A percentile compares a stretch with the other conserved stretches of the same genome.
phyloP scores from a whole-genome alignment of 2,329 filamentous ascomycete genomes.

The Paecilomyces sp. region DNA sequence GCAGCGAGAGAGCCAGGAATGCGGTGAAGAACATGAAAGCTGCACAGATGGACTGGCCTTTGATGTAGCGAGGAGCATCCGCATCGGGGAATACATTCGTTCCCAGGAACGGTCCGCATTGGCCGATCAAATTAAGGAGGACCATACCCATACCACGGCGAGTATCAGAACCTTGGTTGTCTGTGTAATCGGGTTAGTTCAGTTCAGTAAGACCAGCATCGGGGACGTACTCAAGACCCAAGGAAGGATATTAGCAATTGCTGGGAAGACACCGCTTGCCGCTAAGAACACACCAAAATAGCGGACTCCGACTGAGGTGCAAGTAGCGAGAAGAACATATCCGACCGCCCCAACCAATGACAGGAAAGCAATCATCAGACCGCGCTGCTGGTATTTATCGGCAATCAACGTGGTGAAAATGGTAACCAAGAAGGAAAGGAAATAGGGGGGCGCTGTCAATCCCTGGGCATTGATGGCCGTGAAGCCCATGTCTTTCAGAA shows the following conservation, averaged over 20 bases:
- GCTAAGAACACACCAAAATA: conserved; percentile 50
- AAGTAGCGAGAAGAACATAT: conserved; percentile 58
- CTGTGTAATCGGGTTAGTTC: conserved; percentile 19
- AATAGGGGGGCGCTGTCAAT: conserved; percentile 64
- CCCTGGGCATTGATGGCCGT: conserved; percentile 61
- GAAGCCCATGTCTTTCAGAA: conserved; percentile 62
- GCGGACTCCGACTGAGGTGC: conserved; percentile 41
- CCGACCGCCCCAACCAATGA: conserved; percentile 54
- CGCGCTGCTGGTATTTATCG: conserved; percentile 59
- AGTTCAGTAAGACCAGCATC: neutral
- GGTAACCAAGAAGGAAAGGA: conserved; percentile 58
- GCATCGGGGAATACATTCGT: conserved; percentile 54
- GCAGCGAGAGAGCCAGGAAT: conserved; percentile 46
- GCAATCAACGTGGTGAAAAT: conserved; percentile 56
- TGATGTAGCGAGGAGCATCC: conserved; percentile 42
- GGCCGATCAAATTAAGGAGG: conserved; percentile 61
- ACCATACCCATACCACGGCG: conserved; percentile 60
- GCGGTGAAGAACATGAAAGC: conserved; percentile 56
- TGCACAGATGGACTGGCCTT: conserved; percentile 55
- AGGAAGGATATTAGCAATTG: conserved; percentile 63
- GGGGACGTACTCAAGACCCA: conserved; percentile 51
- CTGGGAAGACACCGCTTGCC: conserved; percentile 58
- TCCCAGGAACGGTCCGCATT: conserved; percentile 56
- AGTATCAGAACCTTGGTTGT: conserved; percentile 64
- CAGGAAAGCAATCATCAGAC: conserved; percentile 50